Base-by-base conservation (phyloP, 129 eudicot species). In the Flaveria ramosissima region DNA sequence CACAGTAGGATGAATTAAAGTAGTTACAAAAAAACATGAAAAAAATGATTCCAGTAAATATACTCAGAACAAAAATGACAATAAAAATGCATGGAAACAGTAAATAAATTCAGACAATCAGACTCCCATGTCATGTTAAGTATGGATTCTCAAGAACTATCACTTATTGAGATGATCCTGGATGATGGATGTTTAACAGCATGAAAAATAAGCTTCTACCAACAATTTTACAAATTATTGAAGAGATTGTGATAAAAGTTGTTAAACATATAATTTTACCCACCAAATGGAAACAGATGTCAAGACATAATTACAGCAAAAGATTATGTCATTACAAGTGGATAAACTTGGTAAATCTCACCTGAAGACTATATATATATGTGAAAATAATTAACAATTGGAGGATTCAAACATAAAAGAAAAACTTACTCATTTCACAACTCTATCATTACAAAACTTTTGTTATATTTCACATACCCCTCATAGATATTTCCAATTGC, bases 401-500 rank as follows among this genome's bases (percentile, higher is more conserved):
- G 15, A 63, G 64, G 62, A 27, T 10, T 52, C 16, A 39, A 39
- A 66, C 50, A 9, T 19, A 66, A 66, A 66, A 66, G 51, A 50
- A 75, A 43, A 46, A 55, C 70, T 43, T 41, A 20, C 36, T 52
- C 50, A 17, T 71, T 63, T 27, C 48, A 19, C 15, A 66, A n/a
- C 69, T 66, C 7, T 15, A 41, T 70, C 62, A 51, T 76, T 47
- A 71, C 77, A 65, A 77, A 17, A 62, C 57, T 45, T 26, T 6
- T 64, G 42, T 43, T 42, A 41, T 4, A 71, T 66, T 32, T 89
- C 86, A 94, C 65, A 71, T 75, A 32, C 98, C 96, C 30, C 92
- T 79, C 5, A 87, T 78, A 75, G 98, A 94, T 78, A 91, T 85
- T 81, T 94, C 97, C 75, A 94, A 78, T 62, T 94, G 93, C 82